These are phyloP conservation scores for Boletus albobrunnescens DNA, from an alignment of 1,284 basidiomycete genomes.

Conservation along the genomic window DNA sequence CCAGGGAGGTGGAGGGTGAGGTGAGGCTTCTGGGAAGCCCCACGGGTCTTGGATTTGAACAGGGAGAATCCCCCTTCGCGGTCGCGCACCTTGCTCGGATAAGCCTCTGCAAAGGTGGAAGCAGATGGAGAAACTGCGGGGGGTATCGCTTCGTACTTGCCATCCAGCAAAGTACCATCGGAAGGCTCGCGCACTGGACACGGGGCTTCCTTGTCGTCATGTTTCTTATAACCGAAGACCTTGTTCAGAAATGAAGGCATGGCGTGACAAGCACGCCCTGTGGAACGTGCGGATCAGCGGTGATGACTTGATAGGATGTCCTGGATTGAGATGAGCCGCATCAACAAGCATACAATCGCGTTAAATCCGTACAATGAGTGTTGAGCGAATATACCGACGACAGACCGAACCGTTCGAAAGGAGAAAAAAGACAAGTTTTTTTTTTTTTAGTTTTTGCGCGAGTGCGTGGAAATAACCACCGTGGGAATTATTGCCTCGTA, in stretches of 20 bases:
- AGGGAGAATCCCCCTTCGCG: conserved; percentile 43
- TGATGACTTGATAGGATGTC: conserved; percentile 1
- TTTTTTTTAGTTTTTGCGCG: no score
- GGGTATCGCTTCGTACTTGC: conserved; percentile 67
- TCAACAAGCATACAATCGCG: background rate
- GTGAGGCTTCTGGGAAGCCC: conserved; percentile 37
- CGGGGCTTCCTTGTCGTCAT: conserved; percentile 45
- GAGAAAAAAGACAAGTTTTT: conserved; percentile 4
- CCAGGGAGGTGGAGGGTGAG: conserved; percentile 59
- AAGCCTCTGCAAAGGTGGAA: conserved; percentile 38
- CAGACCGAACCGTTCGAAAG: no score
- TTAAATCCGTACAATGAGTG: conserved; percentile 2
- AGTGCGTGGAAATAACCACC: background rate
- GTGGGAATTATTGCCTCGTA: no score
- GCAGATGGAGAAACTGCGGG: conserved; percentile 49
- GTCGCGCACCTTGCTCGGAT: conserved; percentile 30
- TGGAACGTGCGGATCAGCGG: conserved; percentile 9
- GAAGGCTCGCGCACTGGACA: conserved; percentile 37
- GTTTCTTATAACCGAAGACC: conserved; percentile 71
- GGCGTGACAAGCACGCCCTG: conserved; percentile 18
- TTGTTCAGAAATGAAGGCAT: conserved; percentile 77
- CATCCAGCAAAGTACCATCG: conserved; percentile 51
- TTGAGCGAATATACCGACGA: background rate
- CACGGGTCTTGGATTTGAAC: conserved; percentile 48
- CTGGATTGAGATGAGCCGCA: conserved; percentile 10